Evolutionary conservation across 2,329 filamentous ascomycete genomes (phyloP), one percentile per base, ranked within the genome.

Genomic region (Sporothrix humicola): DNA sequence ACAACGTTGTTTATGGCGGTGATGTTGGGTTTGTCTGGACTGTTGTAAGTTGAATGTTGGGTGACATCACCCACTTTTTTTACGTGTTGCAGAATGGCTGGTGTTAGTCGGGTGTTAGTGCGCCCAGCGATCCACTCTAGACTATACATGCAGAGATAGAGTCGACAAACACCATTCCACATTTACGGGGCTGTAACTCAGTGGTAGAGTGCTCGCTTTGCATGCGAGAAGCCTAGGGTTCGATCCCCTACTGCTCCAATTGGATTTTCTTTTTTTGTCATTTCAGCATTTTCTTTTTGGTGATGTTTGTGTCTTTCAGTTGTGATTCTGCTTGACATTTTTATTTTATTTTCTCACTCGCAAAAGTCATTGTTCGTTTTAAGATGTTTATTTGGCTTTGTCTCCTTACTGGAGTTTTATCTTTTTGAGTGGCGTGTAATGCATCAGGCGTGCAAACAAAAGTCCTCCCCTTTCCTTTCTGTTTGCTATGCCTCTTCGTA

Each of bases 121-220:
- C 44, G 65, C 13, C 4, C 31, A 37, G 5, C 68, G 13, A 1
- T 6, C 37, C 37, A 5, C 10, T 6, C 2, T 23, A 71, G 9
- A 37, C 48, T 72, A 72, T 72, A 72, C 3, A 72, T 70, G n/a
- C 12, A n/a, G 26, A 54, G 46, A 68, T 58, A 61, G 69, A 3
- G 44, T 71, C 56, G 73, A 15, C 20, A 20, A 9, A 12, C 37
- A 42, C 15, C 58, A 72, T 44, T 59, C 50, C 31, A 58, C 17
- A 48, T 12, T 17, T 17, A 50, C 37, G 75, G 75, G 75, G 73
- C 72, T 76, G 76, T 77, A 77, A 77, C 78, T 79, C 77, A 80
- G 79, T 78, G 77, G 78, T 79, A 80, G 77, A 79, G 77, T 76
- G 77, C 76, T 79, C 78, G 78, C 78, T 80, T 80, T 80, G 79